Evolutionary conservation across 805 yeast species (phyloP).

Genomic region (Tetrapisispora namnaoensis): DNA sequence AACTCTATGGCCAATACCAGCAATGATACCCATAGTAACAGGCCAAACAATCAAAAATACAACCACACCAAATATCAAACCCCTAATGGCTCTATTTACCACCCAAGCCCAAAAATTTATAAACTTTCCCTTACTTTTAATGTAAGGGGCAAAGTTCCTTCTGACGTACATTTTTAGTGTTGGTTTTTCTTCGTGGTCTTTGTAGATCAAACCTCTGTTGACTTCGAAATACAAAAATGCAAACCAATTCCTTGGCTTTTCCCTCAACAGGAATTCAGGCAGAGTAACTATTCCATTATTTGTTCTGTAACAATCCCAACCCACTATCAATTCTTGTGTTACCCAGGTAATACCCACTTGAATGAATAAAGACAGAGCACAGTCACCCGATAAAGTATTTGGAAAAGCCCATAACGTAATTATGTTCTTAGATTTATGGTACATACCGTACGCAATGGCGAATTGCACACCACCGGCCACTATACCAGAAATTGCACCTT

Average conservation of each 20-base stretch:
- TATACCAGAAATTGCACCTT: conserved; percentile 15
- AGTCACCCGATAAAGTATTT: conserved; percentile 21
- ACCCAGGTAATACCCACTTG: conserved; percentile 20
- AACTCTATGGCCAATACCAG: conserved; percentile 12
- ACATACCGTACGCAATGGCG: conserved; percentile 23
- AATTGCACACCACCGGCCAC: conserved; percentile 22
- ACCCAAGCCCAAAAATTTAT: conserved; percentile 12
- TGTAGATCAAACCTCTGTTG: not conserved
- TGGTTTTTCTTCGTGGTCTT: not conserved
- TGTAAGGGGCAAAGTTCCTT: not conserved
- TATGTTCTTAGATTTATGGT: conserved; percentile 5
- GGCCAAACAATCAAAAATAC: conserved; percentile 21
- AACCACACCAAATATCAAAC: conserved; percentile 8
- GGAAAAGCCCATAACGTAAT: conserved; percentile 22
- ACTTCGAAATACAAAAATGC: conserved; percentile 1
- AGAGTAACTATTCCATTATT: not conserved
- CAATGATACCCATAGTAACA: conserved; percentile 20
- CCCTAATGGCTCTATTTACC: conserved; percentile 11
- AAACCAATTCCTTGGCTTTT: not conserved
- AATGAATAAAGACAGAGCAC: conserved; percentile 17
- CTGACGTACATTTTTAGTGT: not conserved
- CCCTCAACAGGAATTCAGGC: not conserved
- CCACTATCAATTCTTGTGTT: conserved; percentile 14
- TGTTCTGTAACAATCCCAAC: conserved; percentile 15
- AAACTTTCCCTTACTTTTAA: not conserved